A percentile compares a stretch with the other conserved stretches of the same genome.
Evolutionary conservation across 1,284 basidiomycete genomes (phyloP).

Genomic region (Ustilago xerochloae): DNA sequence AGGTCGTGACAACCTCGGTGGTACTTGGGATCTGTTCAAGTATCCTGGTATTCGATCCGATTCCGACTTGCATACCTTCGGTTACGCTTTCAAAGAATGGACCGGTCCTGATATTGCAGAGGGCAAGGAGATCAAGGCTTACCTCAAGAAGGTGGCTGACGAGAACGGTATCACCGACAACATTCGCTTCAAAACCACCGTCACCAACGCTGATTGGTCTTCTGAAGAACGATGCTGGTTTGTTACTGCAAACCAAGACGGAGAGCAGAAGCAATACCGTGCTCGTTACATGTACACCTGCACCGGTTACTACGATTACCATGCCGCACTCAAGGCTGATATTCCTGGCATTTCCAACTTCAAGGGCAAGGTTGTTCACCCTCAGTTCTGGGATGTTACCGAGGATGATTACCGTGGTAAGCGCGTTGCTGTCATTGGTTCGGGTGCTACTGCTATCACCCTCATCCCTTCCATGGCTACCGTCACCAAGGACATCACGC

Average conservation of each 20-base stretch:
- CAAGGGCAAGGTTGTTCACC: slow-evolving; percentile 62
- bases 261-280: slow-evolving; percentile 37
- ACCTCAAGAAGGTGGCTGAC: slow-evolving; percentile 58
- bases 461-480: slow-evolving; percentile 60
- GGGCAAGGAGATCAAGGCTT: slow-evolving; percentile 56
- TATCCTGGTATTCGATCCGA: slow-evolving; percentile 56
- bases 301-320: slow-evolving; percentile 66
- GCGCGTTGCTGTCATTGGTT: slow-evolving; percentile 65
- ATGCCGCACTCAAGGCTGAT: slow-evolving; percentile 54
- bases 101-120: slow-evolving; percentile 58
- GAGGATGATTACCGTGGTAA: slow-evolving; percentile 63
- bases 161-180: slow-evolving; percentile 58
- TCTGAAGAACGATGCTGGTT: slow-evolving; percentile 55
- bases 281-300: slow-evolving; percentile 53
- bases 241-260: slow-evolving; percentile 36
- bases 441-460: slow-evolving; percentile 66
- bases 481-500: slow-evolving; percentile 58
- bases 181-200: slow-evolving; percentile 54
- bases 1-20: slow-evolving; percentile 48
- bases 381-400: slow-evolving; percentile 59
- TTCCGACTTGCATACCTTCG: slow-evolving; percentile 49
- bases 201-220: slow-evolving; percentile 44
- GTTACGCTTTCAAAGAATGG: slow-evolving; percentile 58
- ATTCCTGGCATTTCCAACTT: slow-evolving; percentile 64
- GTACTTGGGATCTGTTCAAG: slow-evolving; percentile 63